These are phyloP conservation scores for Geotrichum ghanense DNA, from an alignment of 805 yeast genomes.

Conservation along the genomic window DNA sequence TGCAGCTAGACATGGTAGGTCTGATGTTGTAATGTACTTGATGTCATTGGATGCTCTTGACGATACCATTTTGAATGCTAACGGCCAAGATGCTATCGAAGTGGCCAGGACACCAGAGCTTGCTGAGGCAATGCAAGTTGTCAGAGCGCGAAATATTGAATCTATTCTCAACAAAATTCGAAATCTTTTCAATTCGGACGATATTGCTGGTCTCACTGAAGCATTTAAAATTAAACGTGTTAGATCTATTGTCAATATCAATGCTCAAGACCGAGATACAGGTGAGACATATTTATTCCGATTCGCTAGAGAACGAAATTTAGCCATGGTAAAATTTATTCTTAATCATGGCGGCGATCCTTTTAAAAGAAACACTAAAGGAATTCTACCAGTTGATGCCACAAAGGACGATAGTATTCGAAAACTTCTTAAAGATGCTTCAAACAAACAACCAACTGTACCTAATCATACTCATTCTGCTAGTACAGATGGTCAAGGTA, in stretches of 20 bases:
- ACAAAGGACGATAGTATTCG: slow-evolving; percentile 53
- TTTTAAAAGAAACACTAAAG: slow-evolving; percentile 70
- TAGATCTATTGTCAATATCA: slow-evolving; percentile 72
- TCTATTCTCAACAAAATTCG: slow-evolving; percentile 60
- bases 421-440: slow-evolving; percentile 57
- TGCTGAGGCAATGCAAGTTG: slow-evolving; percentile 65
- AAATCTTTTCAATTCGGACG: slow-evolving; percentile 56
- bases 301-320: slow-evolving; percentile 66
- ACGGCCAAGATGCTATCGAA: slow-evolving; percentile 75
- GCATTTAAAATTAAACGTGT: slow-evolving; percentile 66
- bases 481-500: slow-evolving; percentile 16
- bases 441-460: slow-evolving; percentile 46
- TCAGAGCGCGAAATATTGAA: slow-evolving; percentile 73
- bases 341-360: slow-evolving; percentile 93
- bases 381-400: slow-evolving; percentile 72
- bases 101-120: slow-evolving; percentile 45
- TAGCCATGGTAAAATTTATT: slow-evolving; percentile 81
- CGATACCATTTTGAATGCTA: slow-evolving; percentile 67
- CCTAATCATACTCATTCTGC: not conserved
- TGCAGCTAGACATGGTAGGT: slow-evolving; percentile 65
- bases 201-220: slow-evolving; percentile 53
- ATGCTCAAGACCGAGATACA: slow-evolving; percentile 89
- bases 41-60: slow-evolving; percentile 56
- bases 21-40: slow-evolving; percentile 62
- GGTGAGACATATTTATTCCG: slow-evolving; percentile 91